Evolutionary conservation across 148 eudicot species (phyloP), one percentile per base, ranked within the genome.

Genomic region (Cornus kousa): DNA sequence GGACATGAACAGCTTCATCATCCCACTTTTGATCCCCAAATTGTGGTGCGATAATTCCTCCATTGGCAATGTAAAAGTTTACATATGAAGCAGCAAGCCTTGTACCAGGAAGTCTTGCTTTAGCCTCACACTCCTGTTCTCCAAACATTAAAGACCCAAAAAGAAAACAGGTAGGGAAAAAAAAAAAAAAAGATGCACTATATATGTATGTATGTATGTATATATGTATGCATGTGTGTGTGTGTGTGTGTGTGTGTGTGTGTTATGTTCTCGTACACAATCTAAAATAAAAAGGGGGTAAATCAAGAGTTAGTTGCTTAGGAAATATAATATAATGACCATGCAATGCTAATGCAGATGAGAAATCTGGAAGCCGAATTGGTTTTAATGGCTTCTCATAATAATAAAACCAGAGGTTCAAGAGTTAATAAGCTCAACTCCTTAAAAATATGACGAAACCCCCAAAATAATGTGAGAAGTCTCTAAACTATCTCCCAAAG

Each of bases 81-180:
- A 93, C 86, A 85, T 95, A 95, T 19, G 97, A 93, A 80, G 99
- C 99, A 77, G 97, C 97, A 80, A 95, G 91, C 83, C 99, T 95
- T 7, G 92, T 90, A 57, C 94, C 92, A 59, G 95, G 74, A 53
- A 82, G 85, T 85, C 99, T 89, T 66, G 92, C 86, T 82, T 95
- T 95, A 59, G 92, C 97, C 68, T 88, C 94, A 22, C 89, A 96
- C 31, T 80, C 88, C 99, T 95, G 75, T 74, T 68, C 23, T 70
- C 57, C 50, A 55, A 71, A 77, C 14, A 77, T 77, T 53, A 69
- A 13, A n/a, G 23, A 62, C 23, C 22, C 23, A 17, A 62, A 62
- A 62, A 62, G 8, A 7, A 2, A 3, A 62, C 20, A 62, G 24
- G 7, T 17, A 62, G 2, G 20, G 6, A 62, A 62, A 62, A 20